Evolutionary conservation across 352 stramenopile species (phyloP).

Genomic region (Thraustotheca clavata): DNA sequence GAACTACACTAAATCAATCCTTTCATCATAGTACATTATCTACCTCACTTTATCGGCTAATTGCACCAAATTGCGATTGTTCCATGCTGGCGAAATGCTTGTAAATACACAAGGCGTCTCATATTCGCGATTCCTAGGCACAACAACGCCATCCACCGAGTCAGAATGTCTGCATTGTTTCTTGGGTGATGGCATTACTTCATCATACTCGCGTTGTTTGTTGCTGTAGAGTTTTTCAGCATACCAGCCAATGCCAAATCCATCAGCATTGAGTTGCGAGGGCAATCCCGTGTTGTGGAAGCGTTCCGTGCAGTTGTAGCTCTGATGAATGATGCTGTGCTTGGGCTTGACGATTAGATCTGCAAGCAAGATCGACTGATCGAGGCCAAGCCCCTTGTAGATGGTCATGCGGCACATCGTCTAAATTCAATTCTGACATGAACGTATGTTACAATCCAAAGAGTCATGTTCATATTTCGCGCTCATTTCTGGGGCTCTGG

Average conservation of each 20-base stretch:
- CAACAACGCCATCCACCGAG: conserved; percentile 19
- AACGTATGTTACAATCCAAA: too few relatives aligned
- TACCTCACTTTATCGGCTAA: conserved; percentile 27
- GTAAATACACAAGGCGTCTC: conserved; percentile 29
- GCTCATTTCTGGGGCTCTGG: too few relatives aligned
- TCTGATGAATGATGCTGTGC: conserved; percentile 35
- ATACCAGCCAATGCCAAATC: conserved; percentile 38
- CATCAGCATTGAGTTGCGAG: conserved; percentile 30
- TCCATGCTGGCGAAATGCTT: conserved; percentile 31
- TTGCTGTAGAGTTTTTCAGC: conserved; percentile 22
- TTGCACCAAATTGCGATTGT: conserved; percentile 31
- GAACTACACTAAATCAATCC: conserved; percentile 21
- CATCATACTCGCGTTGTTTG: background rate
- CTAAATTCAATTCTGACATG: too few relatives aligned
- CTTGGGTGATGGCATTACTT: conserved; percentile 16
- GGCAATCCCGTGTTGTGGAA: conserved; percentile 23
- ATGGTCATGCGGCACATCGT: conserved; percentile 23
- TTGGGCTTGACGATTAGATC: conserved; percentile 29
- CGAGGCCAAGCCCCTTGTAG: conserved; percentile 21
- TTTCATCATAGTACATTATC: conserved; percentile 26
- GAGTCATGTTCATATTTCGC: too few relatives aligned
- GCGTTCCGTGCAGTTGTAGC: conserved; percentile 28
- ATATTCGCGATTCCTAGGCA: conserved; percentile 16
- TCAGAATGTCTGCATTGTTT: conserved; percentile 9
- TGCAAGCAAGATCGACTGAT: conserved; percentile 23